phyloP scores from a whole-genome alignment of 768 basidiomycete species.

The Sporobolomyces phaffii region DNA sequence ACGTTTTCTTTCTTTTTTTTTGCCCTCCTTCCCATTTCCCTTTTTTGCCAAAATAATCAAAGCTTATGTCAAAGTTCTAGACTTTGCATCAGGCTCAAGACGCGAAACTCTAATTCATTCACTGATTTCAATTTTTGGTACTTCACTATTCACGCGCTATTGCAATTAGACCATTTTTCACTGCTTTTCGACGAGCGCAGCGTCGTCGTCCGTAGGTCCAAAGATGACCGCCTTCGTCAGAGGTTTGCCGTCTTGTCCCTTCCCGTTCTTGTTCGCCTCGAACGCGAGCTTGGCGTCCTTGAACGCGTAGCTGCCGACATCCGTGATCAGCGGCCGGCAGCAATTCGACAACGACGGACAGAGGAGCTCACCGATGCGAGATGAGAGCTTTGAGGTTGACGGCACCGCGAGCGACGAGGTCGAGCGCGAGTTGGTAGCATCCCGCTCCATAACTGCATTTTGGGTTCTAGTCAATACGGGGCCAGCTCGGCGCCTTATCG shows the following conservation, averaged over 20 bases:
- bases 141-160: too few species aligned
- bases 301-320: conserved; percentile 57
- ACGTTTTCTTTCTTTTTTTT: neutral
- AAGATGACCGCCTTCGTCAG: conserved; percentile 3
- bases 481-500: conserved; percentile 40
- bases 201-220: conserved; percentile 2
- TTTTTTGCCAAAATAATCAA: neutral
- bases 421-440: conserved; percentile 76
- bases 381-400: conserved; percentile 82
- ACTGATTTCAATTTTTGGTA: too few species aligned
- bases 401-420: conserved; percentile 71
- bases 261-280: conserved; percentile 69
- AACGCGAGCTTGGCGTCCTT: conserved; percentile 73
- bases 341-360: too few species aligned
- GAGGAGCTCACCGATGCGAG: conserved; percentile 63
- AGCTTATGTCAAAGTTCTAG: neutral
- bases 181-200: neutral
- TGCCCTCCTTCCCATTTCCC: neutral
- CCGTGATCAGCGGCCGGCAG: neutral
- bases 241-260: conserved; percentile 70
- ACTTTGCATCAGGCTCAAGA: neutral
- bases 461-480: too few species aligned
- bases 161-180: too few species aligned
- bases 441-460: conserved; percentile 54
- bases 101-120: neutral